These are phyloP conservation scores for Graphilbum fragrans DNA, from an alignment of 2,329 filamentous ascomycete species.

Conservation along the genomic window DNA sequence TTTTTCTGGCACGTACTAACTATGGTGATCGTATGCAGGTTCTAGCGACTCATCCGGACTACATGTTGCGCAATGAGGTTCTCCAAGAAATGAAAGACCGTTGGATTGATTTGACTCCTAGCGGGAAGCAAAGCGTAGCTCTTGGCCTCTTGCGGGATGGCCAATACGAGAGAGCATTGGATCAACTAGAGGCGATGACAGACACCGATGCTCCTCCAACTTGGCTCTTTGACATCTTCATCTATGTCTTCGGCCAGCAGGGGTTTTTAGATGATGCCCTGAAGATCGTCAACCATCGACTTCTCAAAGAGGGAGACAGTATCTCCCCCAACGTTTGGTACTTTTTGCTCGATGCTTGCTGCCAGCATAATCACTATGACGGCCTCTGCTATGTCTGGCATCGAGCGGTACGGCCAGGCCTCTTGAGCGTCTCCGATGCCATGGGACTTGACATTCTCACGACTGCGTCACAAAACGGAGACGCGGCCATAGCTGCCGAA, in stretches of 20 bases:
- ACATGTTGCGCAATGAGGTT: conserved; percentile 59
- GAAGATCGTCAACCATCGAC: conserved; percentile 49
- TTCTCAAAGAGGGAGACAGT: conserved; percentile 21
- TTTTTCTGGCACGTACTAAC: neutral
- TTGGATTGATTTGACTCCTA: conserved; percentile 54
- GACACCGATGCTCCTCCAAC: conserved; percentile 30
- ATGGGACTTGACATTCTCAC: conserved; percentile 47
- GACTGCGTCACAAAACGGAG: conserved; percentile 56
- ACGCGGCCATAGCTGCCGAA: conserved; percentile 56
- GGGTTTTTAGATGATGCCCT: conserved; percentile 70
- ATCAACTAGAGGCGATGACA: conserved; percentile 55
- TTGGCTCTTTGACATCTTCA: conserved; percentile 72
- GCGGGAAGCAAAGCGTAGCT: conserved; percentile 54
- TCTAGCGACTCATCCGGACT: conserved; percentile 76
- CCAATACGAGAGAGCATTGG: conserved; percentile 70
- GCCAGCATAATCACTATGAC: conserved; percentile 47
- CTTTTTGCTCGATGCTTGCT: conserved; percentile 65
- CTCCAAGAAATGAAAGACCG: conserved; percentile 60
- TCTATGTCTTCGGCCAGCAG: conserved; percentile 59
- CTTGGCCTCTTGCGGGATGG: conserved; percentile 68
- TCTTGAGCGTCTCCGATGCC: conserved; percentile 36
- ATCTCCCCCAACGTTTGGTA: conserved; percentile 47
- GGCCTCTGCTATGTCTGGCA: conserved; percentile 63
- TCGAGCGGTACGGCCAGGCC: conserved; percentile 28
- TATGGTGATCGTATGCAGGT: conserved; percentile 27